phyloP scores from a whole-genome alignment of 2,329 filamentous ascomycete genomes.

The Sordariomycetes sp. region DNA sequence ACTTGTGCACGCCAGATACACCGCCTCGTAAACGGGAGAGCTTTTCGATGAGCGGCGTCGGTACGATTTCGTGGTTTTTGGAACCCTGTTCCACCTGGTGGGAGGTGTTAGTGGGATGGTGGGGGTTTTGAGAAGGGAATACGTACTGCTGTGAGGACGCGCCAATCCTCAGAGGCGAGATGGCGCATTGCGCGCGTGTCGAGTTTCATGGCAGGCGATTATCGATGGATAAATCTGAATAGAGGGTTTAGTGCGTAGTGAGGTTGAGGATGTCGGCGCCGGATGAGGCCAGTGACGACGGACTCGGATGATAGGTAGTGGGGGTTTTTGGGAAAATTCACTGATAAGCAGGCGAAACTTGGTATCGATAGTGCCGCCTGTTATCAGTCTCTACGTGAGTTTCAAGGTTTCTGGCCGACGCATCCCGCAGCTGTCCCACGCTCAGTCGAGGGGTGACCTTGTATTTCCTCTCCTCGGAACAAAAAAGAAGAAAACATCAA shows the following conservation, averaged over 20 bases:
- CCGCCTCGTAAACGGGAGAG: conserved; percentile 74
- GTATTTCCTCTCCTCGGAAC: too few species aligned
- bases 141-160: conserved; percentile 81
- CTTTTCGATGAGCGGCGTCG: conserved; percentile 78
- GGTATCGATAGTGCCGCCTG: too few species aligned
- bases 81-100: conserved; percentile 81
- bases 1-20: conserved; percentile 69
- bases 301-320: not conserved
- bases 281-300: too few species aligned
- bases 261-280: too few species aligned
- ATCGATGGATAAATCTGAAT: too few species aligned
- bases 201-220: conserved; percentile 91
- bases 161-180: conserved; percentile 87
- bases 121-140: conserved; percentile 9
- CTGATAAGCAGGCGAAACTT: too few species aligned
- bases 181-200: conserved; percentile 92
- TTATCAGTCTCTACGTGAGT: too few species aligned
- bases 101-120: conserved; percentile 24
- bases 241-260: too few species aligned
- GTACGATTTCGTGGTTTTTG: conserved; percentile 95
- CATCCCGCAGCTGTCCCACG: too few species aligned
- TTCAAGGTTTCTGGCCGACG: too few species aligned
- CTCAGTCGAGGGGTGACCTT: too few species aligned
- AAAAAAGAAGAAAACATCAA: too few species aligned
- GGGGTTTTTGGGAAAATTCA: conserved; percentile 14